phyloP scores from a whole-genome alignment of 1,139 yeast genomes.

The Hansenula sp. region DNA sequence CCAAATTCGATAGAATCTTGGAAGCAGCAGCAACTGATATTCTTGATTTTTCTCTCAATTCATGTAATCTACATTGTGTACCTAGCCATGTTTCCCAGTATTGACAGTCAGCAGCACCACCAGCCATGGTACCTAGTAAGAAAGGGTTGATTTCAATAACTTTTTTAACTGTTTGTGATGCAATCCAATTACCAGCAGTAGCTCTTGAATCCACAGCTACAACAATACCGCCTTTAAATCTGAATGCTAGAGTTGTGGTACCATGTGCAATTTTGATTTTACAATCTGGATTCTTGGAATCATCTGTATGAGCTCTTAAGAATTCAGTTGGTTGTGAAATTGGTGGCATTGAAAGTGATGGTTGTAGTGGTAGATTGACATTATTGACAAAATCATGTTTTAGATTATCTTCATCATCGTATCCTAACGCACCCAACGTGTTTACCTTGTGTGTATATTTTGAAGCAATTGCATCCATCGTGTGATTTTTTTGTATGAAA shows the following conservation, averaged over 20 bases:
- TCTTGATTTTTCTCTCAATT: constrained; percentile 88
- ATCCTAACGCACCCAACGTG: constrained; percentile 17
- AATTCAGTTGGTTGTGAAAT: constrained; percentile 91
- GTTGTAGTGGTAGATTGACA: constrained; percentile 38
- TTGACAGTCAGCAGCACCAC: constrained; percentile 99
- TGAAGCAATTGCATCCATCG: constrained; percentile 35
- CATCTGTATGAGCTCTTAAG: constrained; percentile 96
- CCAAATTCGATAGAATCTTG: constrained; percentile 85
- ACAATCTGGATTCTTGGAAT: constrained; percentile 86
- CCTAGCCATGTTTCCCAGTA: constrained; percentile 99
- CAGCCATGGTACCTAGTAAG: constrained; percentile 97
- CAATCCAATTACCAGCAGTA: constrained; percentile 98
- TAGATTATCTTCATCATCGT: constrained; percentile 27
- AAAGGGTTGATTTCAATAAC: constrained; percentile 96
- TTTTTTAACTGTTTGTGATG: constrained; percentile 95
- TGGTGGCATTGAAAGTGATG: constrained; percentile 73
- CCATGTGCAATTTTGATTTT: constrained; percentile 97
- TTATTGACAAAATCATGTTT: constrained; percentile 30
- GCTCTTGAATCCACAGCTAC: constrained; percentile 99
- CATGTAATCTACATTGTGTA: constrained; percentile 92
- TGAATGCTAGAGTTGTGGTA: constrained; percentile 93
- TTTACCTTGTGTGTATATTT: constrained; percentile 31
- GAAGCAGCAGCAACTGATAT: constrained; percentile 97
- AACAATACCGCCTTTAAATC: constrained; percentile 92
- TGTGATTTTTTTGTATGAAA: not conserved